Evolutionary conservation across 75 land plant species (phyloP), one percentile per base, ranked within the genome.

Genomic region (Pinus albicaulis): DNA sequence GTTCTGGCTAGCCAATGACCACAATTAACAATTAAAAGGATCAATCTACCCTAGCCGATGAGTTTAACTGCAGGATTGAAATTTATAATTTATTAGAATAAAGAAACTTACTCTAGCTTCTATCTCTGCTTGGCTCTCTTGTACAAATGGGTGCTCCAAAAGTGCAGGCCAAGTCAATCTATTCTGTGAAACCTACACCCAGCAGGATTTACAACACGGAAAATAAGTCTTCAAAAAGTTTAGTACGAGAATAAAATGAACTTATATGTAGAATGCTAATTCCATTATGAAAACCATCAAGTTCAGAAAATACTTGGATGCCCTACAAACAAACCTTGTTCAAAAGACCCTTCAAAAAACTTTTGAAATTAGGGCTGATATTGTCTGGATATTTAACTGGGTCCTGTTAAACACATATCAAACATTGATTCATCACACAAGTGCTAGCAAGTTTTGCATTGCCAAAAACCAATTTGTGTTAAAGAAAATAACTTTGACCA

Each of bases 351-450:
- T 85, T 91, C 62, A 98, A 73, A 77, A 98, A 98, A 77, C 90
- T 92, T 74, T 78, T 91, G 84, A 98, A 98, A 65, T 81, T 90
- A 78, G 89, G 58, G 80, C 94, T 95, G 86, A 95, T 95, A 70
- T 83, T 89, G 60, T 95, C 98, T 69, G 99, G 99, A 80, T 91
- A 98, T 82, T 95, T 95, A 28, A 98, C 99, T 59, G 98, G 99
- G 86, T 98, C 99, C 99, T 98, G 95, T 65, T 26, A 58, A 22
- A 19, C 22, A 41, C 12, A 68, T 68, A 53, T 77, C 20, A 68
- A 41, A 22, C 23, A 41, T 38, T 41, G 23, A 24, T 68, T 38
- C 13, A 68, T 38, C 22, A 38, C 11, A 48, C 53, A 48, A 48
- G 53, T 48, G 8, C 12, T 48, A 48, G 10, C 53, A 12, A 41